Evolutionary conservation across 2,329 filamentous ascomycete genomes (phyloP).

Genomic region (Gaeumannomyces sp.): DNA sequence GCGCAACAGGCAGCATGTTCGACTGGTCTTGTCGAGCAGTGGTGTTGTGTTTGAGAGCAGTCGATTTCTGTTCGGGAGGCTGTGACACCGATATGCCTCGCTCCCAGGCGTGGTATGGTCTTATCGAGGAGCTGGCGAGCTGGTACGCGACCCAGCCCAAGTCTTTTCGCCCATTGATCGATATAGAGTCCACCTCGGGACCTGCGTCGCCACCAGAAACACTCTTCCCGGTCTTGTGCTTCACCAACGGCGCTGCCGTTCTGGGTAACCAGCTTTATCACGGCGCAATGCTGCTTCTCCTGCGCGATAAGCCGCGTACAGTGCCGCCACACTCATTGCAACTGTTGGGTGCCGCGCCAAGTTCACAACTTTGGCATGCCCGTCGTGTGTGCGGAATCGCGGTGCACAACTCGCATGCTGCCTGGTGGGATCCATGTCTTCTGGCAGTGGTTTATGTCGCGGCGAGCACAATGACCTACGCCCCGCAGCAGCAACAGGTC

Average conservation of each 20-base stretch:
- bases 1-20: background rate
- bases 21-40: background rate
- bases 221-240: constrained; percentile 30
- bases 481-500: constrained; percentile 38
- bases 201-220: constrained; percentile 20
- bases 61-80: background rate
- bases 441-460: constrained; percentile 39
- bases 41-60: background rate
- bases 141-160: constrained; percentile 2
- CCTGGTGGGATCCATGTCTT: constrained; percentile 42
- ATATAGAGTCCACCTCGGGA: constrained; percentile 1
- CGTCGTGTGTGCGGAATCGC: constrained; percentile 43
- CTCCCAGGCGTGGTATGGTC: background rate
- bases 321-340: constrained; percentile 22
- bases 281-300: constrained; percentile 45
- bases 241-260: constrained; percentile 34
- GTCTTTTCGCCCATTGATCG: constrained; percentile 4
- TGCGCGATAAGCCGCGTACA: constrained; percentile 44
- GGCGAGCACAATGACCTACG: constrained; percentile 40
- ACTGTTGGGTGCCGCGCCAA: constrained; percentile 16
- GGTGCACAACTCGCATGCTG: constrained; percentile 37
- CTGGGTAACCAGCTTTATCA: constrained; percentile 50
- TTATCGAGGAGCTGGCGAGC: background rate
- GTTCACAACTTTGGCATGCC: constrained; percentile 42
- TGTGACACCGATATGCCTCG: background rate